Evolutionary conservation across 108 stramenopile species (phyloP).

Genomic region (Heterococcus sp.): DNA sequence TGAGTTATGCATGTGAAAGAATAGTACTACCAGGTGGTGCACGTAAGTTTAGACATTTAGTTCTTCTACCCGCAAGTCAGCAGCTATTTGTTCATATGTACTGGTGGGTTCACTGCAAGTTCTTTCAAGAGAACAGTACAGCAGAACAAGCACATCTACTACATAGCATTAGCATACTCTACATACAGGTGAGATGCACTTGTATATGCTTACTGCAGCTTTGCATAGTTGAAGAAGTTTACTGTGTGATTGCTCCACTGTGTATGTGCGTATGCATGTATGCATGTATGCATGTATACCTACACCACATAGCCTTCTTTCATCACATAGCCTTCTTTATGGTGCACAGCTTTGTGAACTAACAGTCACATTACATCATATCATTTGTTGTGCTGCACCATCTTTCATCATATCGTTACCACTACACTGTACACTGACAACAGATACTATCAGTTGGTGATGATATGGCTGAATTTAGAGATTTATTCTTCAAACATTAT

Average conservation of each 20-base stretch:
- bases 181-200: constrained; percentile 21
- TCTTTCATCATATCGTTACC: background rate
- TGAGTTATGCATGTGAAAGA: constrained; percentile 40
- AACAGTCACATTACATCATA: background rate
- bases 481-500: constrained; percentile 61
- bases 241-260: no score
- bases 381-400: background rate
- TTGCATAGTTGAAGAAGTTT: background rate
- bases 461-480: constrained; percentile 36
- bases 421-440: background rate
- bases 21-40: constrained; percentile 37
- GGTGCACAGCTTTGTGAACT: background rate
- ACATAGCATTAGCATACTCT: constrained; percentile 21
- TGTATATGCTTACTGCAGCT: background rate
- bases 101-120: constrained; percentile 57
- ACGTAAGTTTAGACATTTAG: constrained; percentile 44
- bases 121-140: constrained; percentile 50
- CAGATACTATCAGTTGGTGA: background rate
- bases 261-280: no score
- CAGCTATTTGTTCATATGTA: constrained; percentile 47
- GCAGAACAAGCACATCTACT: constrained; percentile 49
- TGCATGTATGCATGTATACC: no score
- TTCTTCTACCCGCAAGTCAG: constrained; percentile 16
- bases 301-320: no score
- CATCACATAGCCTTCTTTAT: background rate